Evolutionary conservation across 768 basidiomycete genomes (phyloP).

Genomic region (Symmetrospora coprosmae): DNA sequence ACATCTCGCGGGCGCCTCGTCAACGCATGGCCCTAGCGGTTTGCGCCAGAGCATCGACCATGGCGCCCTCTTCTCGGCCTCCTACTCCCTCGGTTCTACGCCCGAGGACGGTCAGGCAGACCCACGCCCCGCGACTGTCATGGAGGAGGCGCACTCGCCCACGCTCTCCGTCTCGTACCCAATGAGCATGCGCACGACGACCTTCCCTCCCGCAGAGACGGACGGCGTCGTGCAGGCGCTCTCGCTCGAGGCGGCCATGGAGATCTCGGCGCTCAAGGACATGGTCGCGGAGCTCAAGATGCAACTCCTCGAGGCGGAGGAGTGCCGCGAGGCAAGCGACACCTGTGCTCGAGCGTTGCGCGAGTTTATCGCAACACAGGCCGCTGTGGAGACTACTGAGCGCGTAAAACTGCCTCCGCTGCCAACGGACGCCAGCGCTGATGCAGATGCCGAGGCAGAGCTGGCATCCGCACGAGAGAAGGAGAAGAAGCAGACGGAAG

Average conservation of each 20-base stretch:
- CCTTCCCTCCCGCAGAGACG: not conserved
- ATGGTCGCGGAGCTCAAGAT: slow-evolving; percentile 1
- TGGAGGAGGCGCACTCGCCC: no score
- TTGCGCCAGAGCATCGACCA: no score
- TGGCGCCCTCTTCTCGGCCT: no score
- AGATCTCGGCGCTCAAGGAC: slow-evolving; percentile 2
- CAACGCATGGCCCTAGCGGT: no score
- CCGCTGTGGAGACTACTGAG: slow-evolving; percentile 24
- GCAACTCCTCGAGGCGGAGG: slow-evolving; percentile 57
- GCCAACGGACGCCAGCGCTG: slow-evolving; percentile 34
- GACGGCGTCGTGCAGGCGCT: slow-evolving; percentile 7
- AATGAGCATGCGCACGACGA: no score
- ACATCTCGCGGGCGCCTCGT: no score
- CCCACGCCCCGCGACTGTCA: no score
- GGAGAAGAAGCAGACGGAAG: not conserved
- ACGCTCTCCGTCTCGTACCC: no score
- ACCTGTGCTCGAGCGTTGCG: slow-evolving; percentile 66
- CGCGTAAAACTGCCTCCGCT: slow-evolving; percentile 37
- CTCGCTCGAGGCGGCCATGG: slow-evolving; percentile 11
- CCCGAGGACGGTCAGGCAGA: no score
- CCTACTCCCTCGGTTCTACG: no score
- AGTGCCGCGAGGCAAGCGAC: slow-evolving; percentile 76
- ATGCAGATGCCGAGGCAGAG: not conserved
- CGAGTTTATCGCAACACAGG: slow-evolving; percentile 43
- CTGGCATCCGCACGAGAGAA: no score